Evolutionary conservation across 192 early-diverging fungal genomes (phyloP).

Genomic region (Podila verticillata): DNA sequence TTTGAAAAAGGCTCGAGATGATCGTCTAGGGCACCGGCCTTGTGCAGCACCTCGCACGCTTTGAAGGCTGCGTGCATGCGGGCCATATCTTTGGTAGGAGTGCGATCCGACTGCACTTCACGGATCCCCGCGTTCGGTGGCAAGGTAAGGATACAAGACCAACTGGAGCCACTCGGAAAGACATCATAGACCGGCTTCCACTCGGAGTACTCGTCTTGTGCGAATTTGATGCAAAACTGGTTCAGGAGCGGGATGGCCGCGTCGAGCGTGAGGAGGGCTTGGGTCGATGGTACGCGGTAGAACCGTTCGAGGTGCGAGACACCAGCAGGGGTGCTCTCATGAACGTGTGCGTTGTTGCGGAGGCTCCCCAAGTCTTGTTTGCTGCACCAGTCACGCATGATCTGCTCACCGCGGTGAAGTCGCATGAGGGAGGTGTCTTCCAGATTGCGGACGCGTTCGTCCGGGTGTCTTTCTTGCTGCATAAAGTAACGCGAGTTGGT

Average conservation of each 20-base stretch:
- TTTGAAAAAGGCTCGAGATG: conserved; percentile 67
- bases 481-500: conserved; percentile 79
- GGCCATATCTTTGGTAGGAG: conserved; percentile 68
- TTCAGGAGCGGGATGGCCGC: conserved; percentile 72
- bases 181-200: conserved; percentile 63
- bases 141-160: conserved; percentile 60
- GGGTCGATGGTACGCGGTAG: conserved; percentile 70
- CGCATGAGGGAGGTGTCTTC: conserved; percentile 51
- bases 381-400: conserved; percentile 71
- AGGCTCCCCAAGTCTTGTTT: conserved; percentile 22
- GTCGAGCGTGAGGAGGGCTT: conserved; percentile 76
- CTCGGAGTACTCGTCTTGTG: conserved; percentile 66
- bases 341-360: conserved; percentile 7
- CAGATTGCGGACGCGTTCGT: too few relatives aligned
- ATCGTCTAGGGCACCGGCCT: conserved; percentile 76
- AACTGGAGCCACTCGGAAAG: conserved; percentile 42
- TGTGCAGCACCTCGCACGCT: conserved; percentile 75
- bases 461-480: conserved; percentile 66
- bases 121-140: conserved; percentile 72
- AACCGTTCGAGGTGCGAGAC: conserved; percentile 9
- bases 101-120: conserved; percentile 56
- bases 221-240: conserved; percentile 77
- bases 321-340: neutral
- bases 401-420: conserved; percentile 57
- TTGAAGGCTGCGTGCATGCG: conserved; percentile 78